Evolutionary conservation across 2,329 filamentous ascomycete genomes (phyloP).

Genomic region (Fusarium virguliforme): DNA sequence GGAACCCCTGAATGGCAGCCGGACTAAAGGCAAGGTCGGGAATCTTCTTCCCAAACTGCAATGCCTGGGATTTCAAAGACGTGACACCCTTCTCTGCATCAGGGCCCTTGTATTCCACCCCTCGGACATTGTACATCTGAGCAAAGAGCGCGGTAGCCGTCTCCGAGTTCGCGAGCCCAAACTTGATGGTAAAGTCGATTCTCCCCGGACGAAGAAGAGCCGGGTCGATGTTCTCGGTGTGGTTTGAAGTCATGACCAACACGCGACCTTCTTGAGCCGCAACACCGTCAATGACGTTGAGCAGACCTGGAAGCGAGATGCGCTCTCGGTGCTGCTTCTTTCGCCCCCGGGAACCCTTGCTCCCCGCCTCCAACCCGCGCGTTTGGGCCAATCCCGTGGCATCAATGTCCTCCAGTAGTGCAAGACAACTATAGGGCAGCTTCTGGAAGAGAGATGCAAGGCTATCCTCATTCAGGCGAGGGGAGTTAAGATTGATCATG

Average conservation of each 20-base stretch:
- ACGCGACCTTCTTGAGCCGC: slow-evolving; percentile 78
- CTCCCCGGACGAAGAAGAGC: slow-evolving; percentile 30
- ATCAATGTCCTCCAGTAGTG: slow-evolving; percentile 39
- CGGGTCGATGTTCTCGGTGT: slow-evolving; percentile 33
- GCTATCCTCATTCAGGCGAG: slow-evolving; percentile 28
- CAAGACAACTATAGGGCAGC: slow-evolving; percentile 24
- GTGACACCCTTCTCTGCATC: not conserved
- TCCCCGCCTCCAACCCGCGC: slow-evolving; percentile 2
- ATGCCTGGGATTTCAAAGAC: slow-evolving; percentile 10
- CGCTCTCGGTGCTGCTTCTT: slow-evolving; percentile 17
- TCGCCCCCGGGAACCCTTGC: not conserved
- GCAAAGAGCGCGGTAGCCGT: slow-evolving; percentile 20
- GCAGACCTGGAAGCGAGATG: slow-evolving; percentile 70
- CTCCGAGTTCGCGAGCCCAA: slow-evolving; percentile 27
- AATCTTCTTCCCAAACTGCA: slow-evolving; percentile 26
- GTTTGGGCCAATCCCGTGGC: slow-evolving; percentile 26
- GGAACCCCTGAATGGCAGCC: slow-evolving; percentile 40
- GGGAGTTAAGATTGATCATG: slow-evolving; percentile 36
- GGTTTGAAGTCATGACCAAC: slow-evolving; percentile 81
- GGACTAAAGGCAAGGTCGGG: slow-evolving; percentile 35
- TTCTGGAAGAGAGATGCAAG: slow-evolving; percentile 24
- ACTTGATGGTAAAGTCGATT: slow-evolving; percentile 31
- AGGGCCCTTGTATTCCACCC: not conserved
- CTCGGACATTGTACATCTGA: slow-evolving; percentile 23
- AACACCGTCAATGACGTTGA: slow-evolving; percentile 79